phyloP scores from a whole-genome alignment of 768 basidiomycete species.

The Lentinula aciculospora region DNA sequence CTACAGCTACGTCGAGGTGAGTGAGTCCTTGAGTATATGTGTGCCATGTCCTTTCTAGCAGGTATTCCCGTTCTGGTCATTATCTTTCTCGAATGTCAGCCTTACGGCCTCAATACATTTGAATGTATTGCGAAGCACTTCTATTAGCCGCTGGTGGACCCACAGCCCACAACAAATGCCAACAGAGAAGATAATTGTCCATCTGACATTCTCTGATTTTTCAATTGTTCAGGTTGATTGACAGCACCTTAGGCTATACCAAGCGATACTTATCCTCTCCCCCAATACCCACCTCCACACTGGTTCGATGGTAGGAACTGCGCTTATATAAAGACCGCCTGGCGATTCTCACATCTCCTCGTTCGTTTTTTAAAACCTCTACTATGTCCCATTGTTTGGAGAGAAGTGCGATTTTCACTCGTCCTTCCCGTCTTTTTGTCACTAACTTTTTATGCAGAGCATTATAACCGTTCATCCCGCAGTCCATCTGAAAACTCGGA shows the following conservation, averaged over 20 bases:
- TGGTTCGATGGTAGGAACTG: neutral
- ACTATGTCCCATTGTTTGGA: neutral
- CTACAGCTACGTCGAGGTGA: too few species aligned
- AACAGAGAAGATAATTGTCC: neutral
- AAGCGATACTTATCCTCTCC: neutral
- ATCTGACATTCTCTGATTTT: neutral
- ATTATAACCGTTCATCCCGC: neutral
- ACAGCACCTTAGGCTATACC: slow-evolving; percentile 1
- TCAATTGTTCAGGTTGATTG: neutral
- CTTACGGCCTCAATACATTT: neutral
- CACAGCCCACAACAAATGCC: neutral
- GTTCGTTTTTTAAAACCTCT: neutral
- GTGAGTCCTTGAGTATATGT: too few species aligned
- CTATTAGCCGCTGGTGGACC: neutral
- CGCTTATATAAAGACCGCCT: neutral
- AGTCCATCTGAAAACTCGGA: neutral
- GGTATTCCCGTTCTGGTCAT: neutral
- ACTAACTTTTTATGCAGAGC: neutral
- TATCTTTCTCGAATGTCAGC: neutral
- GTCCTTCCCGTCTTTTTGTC: neutral
- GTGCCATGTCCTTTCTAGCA: too few species aligned
- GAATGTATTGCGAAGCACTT: neutral
- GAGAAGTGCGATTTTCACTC: neutral
- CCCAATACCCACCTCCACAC: neutral
- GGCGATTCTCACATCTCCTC: neutral